phyloP scores from a whole-genome alignment of 345 rosid species.

The Citrus sp. region DNA sequence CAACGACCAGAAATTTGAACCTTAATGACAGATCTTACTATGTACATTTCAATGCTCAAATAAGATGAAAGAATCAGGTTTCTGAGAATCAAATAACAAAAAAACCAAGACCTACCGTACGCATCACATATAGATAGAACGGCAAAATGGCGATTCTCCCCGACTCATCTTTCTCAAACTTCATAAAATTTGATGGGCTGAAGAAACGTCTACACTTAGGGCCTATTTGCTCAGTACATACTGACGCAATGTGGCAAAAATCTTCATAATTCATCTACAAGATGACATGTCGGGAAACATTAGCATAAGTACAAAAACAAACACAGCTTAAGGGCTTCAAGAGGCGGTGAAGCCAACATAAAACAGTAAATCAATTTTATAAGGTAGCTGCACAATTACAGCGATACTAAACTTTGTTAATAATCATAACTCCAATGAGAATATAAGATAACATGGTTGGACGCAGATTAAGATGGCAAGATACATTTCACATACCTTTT shows the following conservation, averaged over 20 bases:
- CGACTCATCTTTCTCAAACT: slow-evolving; percentile 98
- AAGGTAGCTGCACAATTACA: background rate
- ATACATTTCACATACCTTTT: slow-evolving; percentile 57
- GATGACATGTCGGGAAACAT: slow-evolving; percentile 9
- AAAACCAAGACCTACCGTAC: slow-evolving; percentile 62
- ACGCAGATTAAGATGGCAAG: background rate
- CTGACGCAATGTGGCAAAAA: slow-evolving; percentile 97
- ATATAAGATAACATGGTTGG: background rate
- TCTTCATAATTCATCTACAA: slow-evolving; percentile 98
- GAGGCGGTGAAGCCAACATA: background rate
- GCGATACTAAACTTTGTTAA: background rate
- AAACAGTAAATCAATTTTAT: background rate
- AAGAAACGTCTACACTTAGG: slow-evolving; percentile 96
- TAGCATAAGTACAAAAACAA: slow-evolving; percentile 10
- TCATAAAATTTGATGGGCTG: slow-evolving; percentile 98
- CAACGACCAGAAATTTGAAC: background rate
- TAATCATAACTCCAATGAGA: background rate
- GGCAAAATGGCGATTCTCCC: slow-evolving; percentile 99
- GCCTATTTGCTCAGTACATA: slow-evolving; percentile 96
- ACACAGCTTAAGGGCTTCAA: background rate
- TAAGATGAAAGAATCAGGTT: background rate
- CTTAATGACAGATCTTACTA: background rate
- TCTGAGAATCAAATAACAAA: background rate
- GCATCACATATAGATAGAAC: slow-evolving; percentile 97
- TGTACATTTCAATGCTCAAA: background rate